phyloP scores from a whole-genome alignment of 2,329 filamentous ascomycete genomes.

The Macrophomina phaseolina region DNA sequence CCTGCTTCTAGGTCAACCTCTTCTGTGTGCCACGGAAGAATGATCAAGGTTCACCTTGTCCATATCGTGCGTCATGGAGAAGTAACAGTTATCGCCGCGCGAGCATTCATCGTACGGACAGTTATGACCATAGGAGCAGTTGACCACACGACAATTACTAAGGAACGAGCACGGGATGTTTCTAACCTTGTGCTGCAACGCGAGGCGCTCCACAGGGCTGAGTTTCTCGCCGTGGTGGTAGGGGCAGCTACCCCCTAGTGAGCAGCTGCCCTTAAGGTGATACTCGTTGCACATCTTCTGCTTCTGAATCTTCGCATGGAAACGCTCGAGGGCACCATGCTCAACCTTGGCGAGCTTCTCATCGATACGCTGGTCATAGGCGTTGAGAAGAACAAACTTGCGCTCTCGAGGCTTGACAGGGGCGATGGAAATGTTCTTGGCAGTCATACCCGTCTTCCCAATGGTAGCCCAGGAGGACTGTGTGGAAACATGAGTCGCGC shows the following conservation, averaged over 20 bases:
- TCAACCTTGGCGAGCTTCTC: conserved; percentile 41
- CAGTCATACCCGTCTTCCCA: conserved; percentile 74
- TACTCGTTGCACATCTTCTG: conserved; percentile 47
- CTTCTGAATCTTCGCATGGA: conserved; percentile 36
- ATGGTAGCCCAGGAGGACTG: conserved; percentile 46
- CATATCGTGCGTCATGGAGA: conserved; percentile 40
- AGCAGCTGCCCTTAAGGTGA: conserved; percentile 43
- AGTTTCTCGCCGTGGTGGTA: conserved; percentile 43
- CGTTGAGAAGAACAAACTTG: conserved; percentile 50
- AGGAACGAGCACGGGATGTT: conserved; percentile 37
- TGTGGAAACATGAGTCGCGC: conserved; percentile 30
- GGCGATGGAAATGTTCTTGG: conserved; percentile 73
- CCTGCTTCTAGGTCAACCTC: too few relatives aligned
- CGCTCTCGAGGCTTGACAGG: conserved; percentile 36
- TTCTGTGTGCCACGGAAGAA: too few relatives aligned
- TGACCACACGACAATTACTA: conserved; percentile 37
- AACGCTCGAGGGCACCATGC: conserved; percentile 35
- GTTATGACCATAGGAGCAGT: conserved; percentile 43
- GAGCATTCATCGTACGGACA: conserved; percentile 39
- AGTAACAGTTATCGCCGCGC: conserved; percentile 40
- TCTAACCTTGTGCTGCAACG: conserved; percentile 45
- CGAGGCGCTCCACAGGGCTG: conserved; percentile 38
- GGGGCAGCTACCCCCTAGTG: conserved; percentile 39
- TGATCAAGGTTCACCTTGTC: conserved; percentile 37
- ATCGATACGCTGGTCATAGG: conserved; percentile 50